A percentile compares a stretch with the other conserved stretches of the same genome.
Evolutionary conservation across 2,329 filamentous ascomycete species (phyloP).

Genomic region (Sporothrix globosa): DNA sequence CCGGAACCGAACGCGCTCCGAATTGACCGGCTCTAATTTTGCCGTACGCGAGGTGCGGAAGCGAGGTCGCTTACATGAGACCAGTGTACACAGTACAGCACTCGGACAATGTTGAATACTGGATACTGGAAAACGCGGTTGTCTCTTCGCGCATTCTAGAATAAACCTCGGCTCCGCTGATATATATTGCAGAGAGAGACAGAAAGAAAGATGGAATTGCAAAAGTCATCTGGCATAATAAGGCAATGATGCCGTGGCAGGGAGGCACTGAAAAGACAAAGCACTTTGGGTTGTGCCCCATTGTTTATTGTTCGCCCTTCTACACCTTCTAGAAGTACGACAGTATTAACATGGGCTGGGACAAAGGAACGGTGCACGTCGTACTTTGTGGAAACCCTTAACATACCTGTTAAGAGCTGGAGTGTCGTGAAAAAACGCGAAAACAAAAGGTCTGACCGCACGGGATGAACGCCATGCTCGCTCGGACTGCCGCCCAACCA

Average conservation of each 20-base stretch:
- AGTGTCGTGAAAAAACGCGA: not conserved
- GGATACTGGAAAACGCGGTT: not conserved
- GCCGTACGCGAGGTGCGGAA: conserved; percentile 9
- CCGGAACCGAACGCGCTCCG: not conserved
- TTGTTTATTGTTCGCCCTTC: not conserved
- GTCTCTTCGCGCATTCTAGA: conserved; percentile 3
- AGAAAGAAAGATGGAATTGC: not conserved
- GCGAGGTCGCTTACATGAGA: not conserved
- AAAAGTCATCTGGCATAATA: not conserved
- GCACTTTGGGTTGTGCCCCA: not conserved
- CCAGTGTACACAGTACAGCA: not conserved
- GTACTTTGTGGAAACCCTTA: not conserved
- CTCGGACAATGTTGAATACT: not conserved
- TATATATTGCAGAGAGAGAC: not conserved
- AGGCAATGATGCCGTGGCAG: not conserved
- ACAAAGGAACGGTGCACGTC: not conserved
- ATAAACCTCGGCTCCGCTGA: not conserved
- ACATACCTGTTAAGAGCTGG: not conserved
- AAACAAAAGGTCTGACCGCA: conserved; percentile 27
- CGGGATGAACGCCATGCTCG: conserved; percentile 24
- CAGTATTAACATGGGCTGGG: not conserved
- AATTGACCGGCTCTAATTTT: not conserved
- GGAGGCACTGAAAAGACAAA: not conserved
- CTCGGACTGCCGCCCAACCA: conserved; percentile 28
- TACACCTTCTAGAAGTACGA: not conserved